Evolutionary conservation across 2,329 filamentous ascomycete species (phyloP).

Genomic region (Cordyceps fumosorosea): DNA sequence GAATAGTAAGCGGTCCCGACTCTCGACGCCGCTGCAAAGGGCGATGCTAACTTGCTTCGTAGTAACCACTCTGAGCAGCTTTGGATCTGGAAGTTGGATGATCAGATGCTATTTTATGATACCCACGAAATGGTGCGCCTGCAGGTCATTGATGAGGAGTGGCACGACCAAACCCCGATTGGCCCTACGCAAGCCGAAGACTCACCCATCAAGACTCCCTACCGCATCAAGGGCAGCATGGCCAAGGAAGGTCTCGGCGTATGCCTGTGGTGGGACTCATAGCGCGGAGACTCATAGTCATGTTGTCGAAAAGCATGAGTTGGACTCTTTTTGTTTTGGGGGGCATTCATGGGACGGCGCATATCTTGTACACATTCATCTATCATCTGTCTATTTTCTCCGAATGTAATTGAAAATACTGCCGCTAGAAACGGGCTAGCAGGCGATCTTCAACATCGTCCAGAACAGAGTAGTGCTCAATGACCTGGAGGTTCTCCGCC

Average conservation of each 20-base stretch:
- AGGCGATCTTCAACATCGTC: constrained; percentile 83
- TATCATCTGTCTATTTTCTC: constrained; percentile 21
- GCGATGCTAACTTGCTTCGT: constrained; percentile 17
- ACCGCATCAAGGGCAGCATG: constrained; percentile 62
- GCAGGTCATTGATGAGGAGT: constrained; percentile 78
- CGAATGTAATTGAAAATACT: background rate
- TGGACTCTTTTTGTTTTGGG: background rate
- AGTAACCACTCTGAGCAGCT: constrained; percentile 69
- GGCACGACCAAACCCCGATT: constrained; percentile 79
- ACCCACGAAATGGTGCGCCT: constrained; percentile 84
- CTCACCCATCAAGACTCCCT: constrained; percentile 59
- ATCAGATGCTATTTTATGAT: constrained; percentile 74
- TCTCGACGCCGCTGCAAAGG: background rate
- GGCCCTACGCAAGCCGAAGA: constrained; percentile 58
- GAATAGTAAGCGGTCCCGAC: constrained; percentile 54
- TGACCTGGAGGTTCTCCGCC: constrained; percentile 90
- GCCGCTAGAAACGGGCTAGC: constrained; percentile 46
- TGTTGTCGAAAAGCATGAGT: background rate
- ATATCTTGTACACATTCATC: constrained; percentile 19
- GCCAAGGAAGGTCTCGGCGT: constrained; percentile 55
- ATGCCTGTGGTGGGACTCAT: constrained; percentile 56
- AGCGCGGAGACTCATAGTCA: constrained; percentile 34
- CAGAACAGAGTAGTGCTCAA: constrained; percentile 88
- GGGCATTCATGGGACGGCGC: constrained; percentile 15
- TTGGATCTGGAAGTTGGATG: constrained; percentile 76